Evolutionary conservation across 2,329 filamentous ascomycete species (phyloP).

Genomic region (Emericellopsis atlantica): DNA sequence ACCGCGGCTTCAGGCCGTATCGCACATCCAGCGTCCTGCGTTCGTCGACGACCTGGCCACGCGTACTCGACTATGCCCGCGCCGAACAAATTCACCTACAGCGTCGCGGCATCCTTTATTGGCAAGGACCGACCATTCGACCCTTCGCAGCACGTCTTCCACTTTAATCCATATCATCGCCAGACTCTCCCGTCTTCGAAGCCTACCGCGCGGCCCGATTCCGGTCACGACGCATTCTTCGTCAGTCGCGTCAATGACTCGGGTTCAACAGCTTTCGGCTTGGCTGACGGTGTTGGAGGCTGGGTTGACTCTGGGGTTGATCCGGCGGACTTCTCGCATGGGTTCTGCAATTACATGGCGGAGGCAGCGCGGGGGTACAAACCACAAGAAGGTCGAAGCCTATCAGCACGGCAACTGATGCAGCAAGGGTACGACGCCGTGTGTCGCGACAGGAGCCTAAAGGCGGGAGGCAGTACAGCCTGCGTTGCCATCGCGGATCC

Average conservation of each 20-base stretch:
- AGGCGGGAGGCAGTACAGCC: conserved; percentile 82
- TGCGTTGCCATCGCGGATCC: conserved; percentile 68
- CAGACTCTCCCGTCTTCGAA: conserved; percentile 20
- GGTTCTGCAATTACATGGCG: conserved; percentile 88
- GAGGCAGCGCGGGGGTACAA: conserved; percentile 51
- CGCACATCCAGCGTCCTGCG: too few species aligned
- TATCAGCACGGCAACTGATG: conserved; percentile 59
- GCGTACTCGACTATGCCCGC: too few species aligned
- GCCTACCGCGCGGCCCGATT: conserved; percentile 47
- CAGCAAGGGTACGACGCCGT: conserved; percentile 76
- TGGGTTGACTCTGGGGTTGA: conserved; percentile 91
- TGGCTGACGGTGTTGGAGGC: conserved; percentile 90
- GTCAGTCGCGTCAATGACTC: conserved; percentile 65
- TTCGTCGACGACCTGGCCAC: too few species aligned
- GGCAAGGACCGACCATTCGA: conserved; percentile 60
- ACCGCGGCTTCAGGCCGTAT: too few species aligned
- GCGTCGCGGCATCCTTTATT: conserved; percentile 62
- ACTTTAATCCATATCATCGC: conserved; percentile 55
- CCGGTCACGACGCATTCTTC: conserved; percentile 95
- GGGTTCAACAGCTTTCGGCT: conserved; percentile 66
- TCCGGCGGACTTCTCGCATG: conserved; percentile 89
- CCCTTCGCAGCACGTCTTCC: conserved; percentile 55
- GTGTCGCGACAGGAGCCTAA: conserved; percentile 58
- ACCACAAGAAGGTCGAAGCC: conserved; percentile 17
- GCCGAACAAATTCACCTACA: conserved; percentile 44